Evolutionary conservation across 2,329 filamentous ascomycete species (phyloP).

Genomic region (Shiraia bambusicola): DNA sequence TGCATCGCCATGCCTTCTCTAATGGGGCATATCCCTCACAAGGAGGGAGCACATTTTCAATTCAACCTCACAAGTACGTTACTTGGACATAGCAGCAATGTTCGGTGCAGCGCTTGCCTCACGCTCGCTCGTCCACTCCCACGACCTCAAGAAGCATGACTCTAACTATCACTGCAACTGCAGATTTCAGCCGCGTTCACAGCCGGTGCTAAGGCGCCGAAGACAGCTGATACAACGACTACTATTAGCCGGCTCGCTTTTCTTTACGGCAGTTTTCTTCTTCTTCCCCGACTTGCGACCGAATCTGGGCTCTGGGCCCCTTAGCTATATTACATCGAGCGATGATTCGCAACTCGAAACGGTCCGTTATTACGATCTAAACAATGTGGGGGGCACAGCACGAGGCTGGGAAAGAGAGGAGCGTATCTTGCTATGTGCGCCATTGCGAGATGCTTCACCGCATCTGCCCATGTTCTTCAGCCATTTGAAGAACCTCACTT

Average conservation of each 20-base stretch:
- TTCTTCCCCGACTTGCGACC: constrained; percentile 74
- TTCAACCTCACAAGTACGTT: constrained; percentile 82
- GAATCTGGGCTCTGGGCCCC: constrained; percentile 61
- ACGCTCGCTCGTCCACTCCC: constrained; percentile 19
- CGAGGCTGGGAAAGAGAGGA: constrained; percentile 96
- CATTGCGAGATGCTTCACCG: constrained; percentile 85
- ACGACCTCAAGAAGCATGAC: constrained; percentile 21
- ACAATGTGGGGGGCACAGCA: constrained; percentile 85
- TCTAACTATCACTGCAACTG: constrained; percentile 36
- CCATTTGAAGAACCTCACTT: constrained; percentile 95
- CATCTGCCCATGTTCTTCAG: constrained; percentile 98
- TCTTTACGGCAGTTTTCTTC: constrained; percentile 65
- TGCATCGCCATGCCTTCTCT: constrained; percentile 84
- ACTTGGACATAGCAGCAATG: constrained; percentile 19
- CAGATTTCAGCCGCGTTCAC: constrained; percentile 83
- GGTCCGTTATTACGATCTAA: constrained; percentile 94
- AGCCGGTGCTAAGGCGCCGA: constrained; percentile 71
- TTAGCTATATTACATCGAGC: constrained; percentile 67
- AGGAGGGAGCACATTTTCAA: constrained; percentile 74
- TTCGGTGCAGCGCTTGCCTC: constrained; percentile 20
- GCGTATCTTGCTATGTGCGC: constrained; percentile 90
- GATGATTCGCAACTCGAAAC: constrained; percentile 84
- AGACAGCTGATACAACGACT: constrained; percentile 72
- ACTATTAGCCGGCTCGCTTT: constrained; percentile 56
- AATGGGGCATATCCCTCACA: constrained; percentile 75